Conservation (phyloP, 495 filamentous ascomycete species). For the Hyphodiscus hymeniophilus region DNA sequence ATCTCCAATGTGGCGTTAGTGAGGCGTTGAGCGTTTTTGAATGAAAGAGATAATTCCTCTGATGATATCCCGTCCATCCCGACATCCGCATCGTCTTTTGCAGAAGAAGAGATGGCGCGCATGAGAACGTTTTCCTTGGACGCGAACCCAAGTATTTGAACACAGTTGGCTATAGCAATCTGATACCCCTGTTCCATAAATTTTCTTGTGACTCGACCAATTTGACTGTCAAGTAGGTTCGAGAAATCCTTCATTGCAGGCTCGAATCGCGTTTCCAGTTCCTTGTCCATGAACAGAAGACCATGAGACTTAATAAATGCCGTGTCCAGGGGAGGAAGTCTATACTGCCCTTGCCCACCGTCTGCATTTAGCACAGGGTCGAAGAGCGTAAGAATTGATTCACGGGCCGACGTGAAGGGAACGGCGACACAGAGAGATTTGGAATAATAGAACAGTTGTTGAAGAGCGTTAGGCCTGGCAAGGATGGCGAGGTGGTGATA, state of each 20-base stretch:
- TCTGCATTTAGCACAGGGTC: conserved; percentile 18
- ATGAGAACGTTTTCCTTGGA: conserved; percentile 17
- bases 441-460: conserved; percentile 68
- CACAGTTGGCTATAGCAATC: conserved; percentile 28
- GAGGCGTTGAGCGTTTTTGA: conserved; percentile 21
- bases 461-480: conserved; percentile 61
- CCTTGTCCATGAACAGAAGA: conserved; percentile 52
- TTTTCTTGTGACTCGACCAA: conserved; percentile 44
- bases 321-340: conserved; percentile 31
- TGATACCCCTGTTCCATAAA: conserved; percentile 68
- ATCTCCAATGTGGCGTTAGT: conserved; percentile 11
- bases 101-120: not conserved
- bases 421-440: conserved; percentile 29
- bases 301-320: conserved; percentile 58
- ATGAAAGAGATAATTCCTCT: conserved; percentile 3
- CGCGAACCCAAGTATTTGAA: conserved; percentile 17
- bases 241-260: conserved; percentile 41
- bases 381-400: conserved; percentile 22
- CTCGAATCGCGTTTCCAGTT: conserved; percentile 36
- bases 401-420: conserved; percentile 19
- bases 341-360: conserved; percentile 4
- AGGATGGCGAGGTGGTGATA: conserved; percentile 84
- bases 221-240: conserved; percentile 47
- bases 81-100: conserved; percentile 18
- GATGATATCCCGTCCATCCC: conserved; percentile 1